Base-by-base conservation (phyloP, 2,329 filamentous ascomycete genomes). In the Clarireedia hainanense region DNA sequence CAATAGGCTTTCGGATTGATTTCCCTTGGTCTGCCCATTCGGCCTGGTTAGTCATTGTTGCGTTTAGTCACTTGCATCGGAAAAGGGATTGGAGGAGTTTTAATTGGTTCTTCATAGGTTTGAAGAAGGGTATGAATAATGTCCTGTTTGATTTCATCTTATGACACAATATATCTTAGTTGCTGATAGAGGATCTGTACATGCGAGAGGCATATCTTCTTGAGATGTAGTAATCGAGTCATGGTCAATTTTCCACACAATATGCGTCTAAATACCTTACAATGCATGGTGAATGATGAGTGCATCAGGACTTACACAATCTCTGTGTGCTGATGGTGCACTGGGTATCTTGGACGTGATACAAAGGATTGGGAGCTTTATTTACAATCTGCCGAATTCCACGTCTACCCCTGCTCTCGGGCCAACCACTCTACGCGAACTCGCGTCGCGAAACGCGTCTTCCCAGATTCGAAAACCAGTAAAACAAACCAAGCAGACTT, bases 131-230 rank as follows among this genome's bases (percentile, higher is more conserved):
- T 6, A 20, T 27, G 34, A 17, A 20, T 49, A 15, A 50, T 50
- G 17, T 15, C 39, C 34, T 47, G 20, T 7, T 47, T 52, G 42
- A 36, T 7, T 24, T 42, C 20, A 42, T 55, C 43, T 55, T 39
- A 55, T 50, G 52, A 55, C 50, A 50, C 52, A 46, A 55, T 55
- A 46, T 37, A 34, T 50, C 47, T 50, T 23, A 50, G n/a, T 50
- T 47, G n/a, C 42, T 34, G 37, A 20, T n/a, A 30, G 37, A 37
- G 43, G 27, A 34, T 26, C 15, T 27, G 49, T 55, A n/a, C 40
- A 30, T 24, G 30, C 17, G 17, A 50, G 36, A 24, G 50, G 47
- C 52, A 37, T 36, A 34, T 40, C 45, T 46, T 46, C 20, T 46
- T 46, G 42, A 46, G n/a, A 20, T 42, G 39, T 42, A 20, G 10